Percentiles rank a stretch among this genome's conserved stretches.
These are phyloP conservation scores for Shiraia sp. DNA, from an alignment of 2,329 filamentous ascomycete species.

Conservation along the genomic window DNA sequence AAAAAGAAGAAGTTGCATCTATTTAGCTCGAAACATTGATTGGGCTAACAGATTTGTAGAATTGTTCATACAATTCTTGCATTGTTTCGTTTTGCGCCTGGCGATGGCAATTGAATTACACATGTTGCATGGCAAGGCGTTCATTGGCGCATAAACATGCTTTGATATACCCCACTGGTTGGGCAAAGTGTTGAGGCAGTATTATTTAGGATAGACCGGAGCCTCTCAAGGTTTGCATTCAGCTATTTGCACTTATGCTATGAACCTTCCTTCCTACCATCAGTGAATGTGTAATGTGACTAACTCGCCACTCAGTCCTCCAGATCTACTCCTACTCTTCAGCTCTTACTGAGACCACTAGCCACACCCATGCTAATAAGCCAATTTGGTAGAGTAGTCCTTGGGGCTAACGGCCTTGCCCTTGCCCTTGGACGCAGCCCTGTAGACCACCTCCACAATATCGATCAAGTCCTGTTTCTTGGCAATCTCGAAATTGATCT, in stretches of 20 bases:
- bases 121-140: conserved; percentile 6
- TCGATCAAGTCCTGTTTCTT: conserved; percentile 97
- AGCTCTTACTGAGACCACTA: background rate
- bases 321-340: too few relatives aligned
- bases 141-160: conserved; percentile 2
- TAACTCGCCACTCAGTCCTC: too few relatives aligned
- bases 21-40: conserved; percentile 47
- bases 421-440: conserved; percentile 91
- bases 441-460: conserved; percentile 96
- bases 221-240: too few relatives aligned
- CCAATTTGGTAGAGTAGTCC: conserved; percentile 70
- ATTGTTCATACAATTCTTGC: conserved; percentile 10
- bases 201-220: background rate
- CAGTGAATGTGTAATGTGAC: too few relatives aligned
- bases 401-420: conserved; percentile 94
- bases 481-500: conserved; percentile 88
- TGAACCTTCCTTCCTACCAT: too few relatives aligned
- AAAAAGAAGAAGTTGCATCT: conserved; percentile 64
- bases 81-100: conserved; percentile 15
- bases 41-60: conserved; percentile 5
- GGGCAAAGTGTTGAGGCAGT: background rate
- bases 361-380: conserved; percentile 29
- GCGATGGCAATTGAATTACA: too few relatives aligned
- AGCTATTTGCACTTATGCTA: too few relatives aligned
- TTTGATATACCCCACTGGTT: conserved; percentile 3